Percentiles rank a stretch among this genome's conserved stretches.
phyloP scores from a whole-genome alignment of 306 rosid genomes.

The Inga laurina region DNA sequence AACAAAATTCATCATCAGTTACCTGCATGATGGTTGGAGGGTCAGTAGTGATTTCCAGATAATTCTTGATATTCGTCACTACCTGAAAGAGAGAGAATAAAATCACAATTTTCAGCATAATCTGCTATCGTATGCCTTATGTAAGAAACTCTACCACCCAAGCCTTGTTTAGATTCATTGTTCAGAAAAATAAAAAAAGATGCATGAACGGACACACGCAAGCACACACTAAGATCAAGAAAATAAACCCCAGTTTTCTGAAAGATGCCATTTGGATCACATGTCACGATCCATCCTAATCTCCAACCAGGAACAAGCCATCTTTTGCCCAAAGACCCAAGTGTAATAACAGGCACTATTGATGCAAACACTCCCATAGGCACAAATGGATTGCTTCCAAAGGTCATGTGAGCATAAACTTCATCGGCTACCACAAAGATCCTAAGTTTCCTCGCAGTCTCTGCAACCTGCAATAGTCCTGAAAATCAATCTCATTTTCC shows the following conservation, averaged over 20 bases:
- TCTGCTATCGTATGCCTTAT: neutral
- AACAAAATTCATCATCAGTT: constrained; percentile 13
- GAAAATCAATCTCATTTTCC: constrained; percentile 19
- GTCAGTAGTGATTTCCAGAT: constrained; percentile 49
- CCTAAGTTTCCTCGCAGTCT: constrained; percentile 61
- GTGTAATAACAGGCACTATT: constrained; percentile 54
- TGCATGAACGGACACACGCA: neutral
- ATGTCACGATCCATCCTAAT: constrained; percentile 66
- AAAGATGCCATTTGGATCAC: constrained; percentile 53
- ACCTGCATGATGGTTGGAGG: constrained; percentile 71
- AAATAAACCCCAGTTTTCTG: constrained; percentile 49
- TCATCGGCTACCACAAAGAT: constrained; percentile 64
- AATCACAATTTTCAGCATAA: neutral
- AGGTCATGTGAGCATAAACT: constrained; percentile 56
- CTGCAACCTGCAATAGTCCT: constrained; percentile 48
- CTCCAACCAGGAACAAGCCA: constrained; percentile 81
- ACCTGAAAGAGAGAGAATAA: constrained; percentile 42
- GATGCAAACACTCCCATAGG: constrained; percentile 64
- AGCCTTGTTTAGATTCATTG: neutral
- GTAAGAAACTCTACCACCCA: neutral
- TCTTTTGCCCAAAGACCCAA: constrained; percentile 64
- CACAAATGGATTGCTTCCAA: constrained; percentile 61
- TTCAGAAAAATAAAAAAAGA: neutral
- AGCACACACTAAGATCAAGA: neutral
- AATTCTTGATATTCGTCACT: constrained; percentile 40